Conservation (phyloP, 2,329 filamentous ascomycete species). For the Verticillium dahliae region DNA sequence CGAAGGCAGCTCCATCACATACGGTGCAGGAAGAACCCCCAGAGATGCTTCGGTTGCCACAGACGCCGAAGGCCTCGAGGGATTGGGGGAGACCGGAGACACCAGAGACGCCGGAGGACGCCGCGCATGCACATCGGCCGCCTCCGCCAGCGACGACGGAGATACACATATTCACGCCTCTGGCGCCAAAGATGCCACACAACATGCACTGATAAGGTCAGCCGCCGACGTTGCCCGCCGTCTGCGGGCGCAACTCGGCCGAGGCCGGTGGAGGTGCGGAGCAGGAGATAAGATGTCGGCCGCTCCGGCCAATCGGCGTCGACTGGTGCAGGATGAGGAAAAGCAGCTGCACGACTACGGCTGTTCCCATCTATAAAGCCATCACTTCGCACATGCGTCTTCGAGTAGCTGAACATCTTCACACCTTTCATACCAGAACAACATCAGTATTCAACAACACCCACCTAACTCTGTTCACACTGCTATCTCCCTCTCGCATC, state of each 20-base stretch:
- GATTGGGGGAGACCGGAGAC: too few species aligned
- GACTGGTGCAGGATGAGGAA: not conserved
- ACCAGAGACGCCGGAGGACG: too few species aligned
- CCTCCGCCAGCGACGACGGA: too few species aligned
- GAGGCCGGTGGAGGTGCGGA: not conserved
- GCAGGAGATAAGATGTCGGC: not conserved
- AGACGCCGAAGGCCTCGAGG: too few species aligned
- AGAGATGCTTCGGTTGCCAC: too few species aligned
- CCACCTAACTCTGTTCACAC: not conserved
- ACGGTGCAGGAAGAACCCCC: too few species aligned
- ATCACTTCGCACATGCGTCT: not conserved
- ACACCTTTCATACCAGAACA: not conserved
- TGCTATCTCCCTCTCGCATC: not conserved
- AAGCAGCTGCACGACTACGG: not conserved
- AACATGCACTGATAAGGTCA: too few species aligned
- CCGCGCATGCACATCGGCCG: too few species aligned
- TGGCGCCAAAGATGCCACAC: too few species aligned
- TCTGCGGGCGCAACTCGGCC: not conserved
- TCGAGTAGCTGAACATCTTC: not conserved
- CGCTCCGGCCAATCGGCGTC: not conserved
- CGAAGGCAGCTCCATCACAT: too few species aligned
- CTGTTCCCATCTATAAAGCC: not conserved
- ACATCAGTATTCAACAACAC: not conserved
- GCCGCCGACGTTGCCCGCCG: too few species aligned
- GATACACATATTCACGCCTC: too few species aligned